Base-by-base conservation (phyloP, 2,329 filamentous ascomycete species). In the Malbranchea zuffiana region DNA sequence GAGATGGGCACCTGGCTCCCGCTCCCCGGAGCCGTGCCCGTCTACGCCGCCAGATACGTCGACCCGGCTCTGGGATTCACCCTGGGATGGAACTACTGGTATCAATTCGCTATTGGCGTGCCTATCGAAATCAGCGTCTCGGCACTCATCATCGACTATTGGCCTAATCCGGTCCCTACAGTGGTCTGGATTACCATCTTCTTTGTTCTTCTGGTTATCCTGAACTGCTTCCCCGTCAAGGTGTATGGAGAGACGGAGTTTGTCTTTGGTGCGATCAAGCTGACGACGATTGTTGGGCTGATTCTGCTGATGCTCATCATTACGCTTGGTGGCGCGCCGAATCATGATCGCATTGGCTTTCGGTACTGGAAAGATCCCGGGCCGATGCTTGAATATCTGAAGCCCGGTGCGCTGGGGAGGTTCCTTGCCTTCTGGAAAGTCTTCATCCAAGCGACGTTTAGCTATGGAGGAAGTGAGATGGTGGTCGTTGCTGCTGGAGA, bases 1-100 rank as follows among this genome's bases (percentile, higher is more conserved):
- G 60, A 63, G 46, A 60, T 63, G 56, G 55, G 55, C 6, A 56
- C 58, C 8, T 55, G 56, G 44, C 53, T 61, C 27, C 60, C 60
- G 3, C 44, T 60, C 6, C 57, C 58, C 5, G 60, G 69, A n/a
- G 67, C 67, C 4, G 65, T 72, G 5, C 62, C 67, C 4, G 55
- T 68, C 16, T 71, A 69, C 33, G 66, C 67, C 6, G 55, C 68
- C 62, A 63, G 47, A 5, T 44, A 31, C 28, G 39, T 44, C 4
- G 39, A 44, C 23, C 39, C 41, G 7, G 46, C 42, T 1, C 55
- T 66, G 6, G 66, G 62, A 20, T 71, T 69, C 35, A 63, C 67
- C 1, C 50, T 72, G 13, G 63, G 67, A 7, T 71, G 66, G 66
- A 68, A 69, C 33, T 71, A 69, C 46, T 71, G 63, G 63, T 68